Conservation (phyloP, 1,139 yeast genomes). For the Hyphopichia wangnamkhiaoensis region DNA sequence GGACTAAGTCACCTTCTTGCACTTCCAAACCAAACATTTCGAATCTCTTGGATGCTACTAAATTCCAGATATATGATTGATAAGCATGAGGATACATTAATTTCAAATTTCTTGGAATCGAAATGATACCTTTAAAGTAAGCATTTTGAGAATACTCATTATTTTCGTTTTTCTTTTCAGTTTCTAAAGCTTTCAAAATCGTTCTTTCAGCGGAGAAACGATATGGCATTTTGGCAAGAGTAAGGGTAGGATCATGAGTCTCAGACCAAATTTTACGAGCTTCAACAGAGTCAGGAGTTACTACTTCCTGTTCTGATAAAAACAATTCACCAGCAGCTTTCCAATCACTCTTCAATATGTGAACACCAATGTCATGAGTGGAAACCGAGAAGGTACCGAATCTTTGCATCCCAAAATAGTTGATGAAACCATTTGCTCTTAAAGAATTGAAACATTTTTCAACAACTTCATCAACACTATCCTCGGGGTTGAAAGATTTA, state of each 20-base stretch:
- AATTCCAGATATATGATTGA: conserved; percentile 94
- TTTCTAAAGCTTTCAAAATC: conserved; percentile 59
- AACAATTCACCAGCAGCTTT: conserved; percentile 75
- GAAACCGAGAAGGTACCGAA: conserved; percentile 95
- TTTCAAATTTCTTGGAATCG: conserved; percentile 88
- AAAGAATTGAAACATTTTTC: conserved; percentile 58
- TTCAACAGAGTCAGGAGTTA: conserved; percentile 77
- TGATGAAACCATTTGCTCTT: conserved; percentile 73
- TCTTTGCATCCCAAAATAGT: conserved; percentile 96
- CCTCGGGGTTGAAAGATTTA: conserved; percentile 27
- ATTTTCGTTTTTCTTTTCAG: conserved; percentile 43
- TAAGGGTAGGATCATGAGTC: conserved; percentile 63
- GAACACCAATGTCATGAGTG: conserved; percentile 82
- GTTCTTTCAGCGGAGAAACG: conserved; percentile 84
- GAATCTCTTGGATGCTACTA: conserved; percentile 77
- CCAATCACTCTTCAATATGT: conserved; percentile 74
- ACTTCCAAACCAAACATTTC: conserved; percentile 68
- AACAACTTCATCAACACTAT: conserved; percentile 44
- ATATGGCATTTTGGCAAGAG: conserved; percentile 79
- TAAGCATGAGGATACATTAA: conserved; percentile 97
- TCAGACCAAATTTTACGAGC: conserved; percentile 83
- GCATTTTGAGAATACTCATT: conserved; percentile 50
- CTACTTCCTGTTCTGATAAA: conserved; percentile 81
- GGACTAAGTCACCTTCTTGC: conserved; percentile 82
- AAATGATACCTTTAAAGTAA: conserved; percentile 79